Evolutionary conservation across 1,139 yeast species (phyloP), one percentile per base, ranked within the genome.

Genomic region (Kurtzmaniella quercitrusa): DNA sequence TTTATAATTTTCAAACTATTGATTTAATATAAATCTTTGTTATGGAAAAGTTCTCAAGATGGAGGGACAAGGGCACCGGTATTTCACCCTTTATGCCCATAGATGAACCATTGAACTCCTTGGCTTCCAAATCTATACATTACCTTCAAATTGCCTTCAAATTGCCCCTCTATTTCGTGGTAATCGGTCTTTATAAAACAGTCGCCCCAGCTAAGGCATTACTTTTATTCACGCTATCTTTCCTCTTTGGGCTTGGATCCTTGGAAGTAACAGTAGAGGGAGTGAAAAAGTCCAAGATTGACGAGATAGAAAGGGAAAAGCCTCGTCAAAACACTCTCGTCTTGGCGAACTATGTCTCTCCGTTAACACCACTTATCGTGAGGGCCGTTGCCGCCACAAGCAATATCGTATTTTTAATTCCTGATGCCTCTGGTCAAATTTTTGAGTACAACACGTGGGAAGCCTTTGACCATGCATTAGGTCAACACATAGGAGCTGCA

Each of bases 21-120:
- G n/a, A n/a, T n/a, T n/a, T n/a, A n/a, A n/a, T n/a, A n/a, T n/a
- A 26, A 26, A 26, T 21, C 23, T 9, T 30, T 8, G 32, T 36
- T 37, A 84, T 84, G 94, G 94, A 84, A 60, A 84, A 84, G 62
- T 84, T 77, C 61, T 79, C 88, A 33, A 72, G 73, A 47, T 85
- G 83, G 79, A 75, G 91, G 59, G 94, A 85, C 54, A 83, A 80
- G 51, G 88, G 88, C 2, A 84, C 93, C 2, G 94, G 94, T n/a
- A 82, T 84, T 15, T 78, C 88, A 1, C 94, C 94, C 2, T 85
- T 84, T 49, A 68, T 82, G 65, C 88, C 89, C 0, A 58, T 52
- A 4, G 61, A 52, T 32, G 50, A 21, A 45, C 55, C 40, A 28
- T 50, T 11, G 47, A 33, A 38, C 43, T 9, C 44, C 44, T 12